Conservation (phyloP, 257 asterid species). For the Thymus quinquecostatus region DNA sequence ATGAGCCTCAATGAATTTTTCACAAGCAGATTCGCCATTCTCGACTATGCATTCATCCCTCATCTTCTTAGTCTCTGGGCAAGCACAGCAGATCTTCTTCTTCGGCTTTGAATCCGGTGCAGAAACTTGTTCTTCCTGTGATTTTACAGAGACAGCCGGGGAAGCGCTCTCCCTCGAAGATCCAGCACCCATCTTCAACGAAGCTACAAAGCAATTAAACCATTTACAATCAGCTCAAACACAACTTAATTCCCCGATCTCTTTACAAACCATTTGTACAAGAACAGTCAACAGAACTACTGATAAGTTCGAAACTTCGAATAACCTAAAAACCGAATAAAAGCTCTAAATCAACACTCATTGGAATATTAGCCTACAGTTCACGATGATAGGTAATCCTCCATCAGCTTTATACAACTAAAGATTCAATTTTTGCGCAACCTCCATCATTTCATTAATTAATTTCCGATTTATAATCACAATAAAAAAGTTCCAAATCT, state of each 20-base stretch:
- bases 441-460: not conserved
- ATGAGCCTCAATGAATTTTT: conserved; percentile 87
- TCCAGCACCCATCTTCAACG: conserved; percentile 52
- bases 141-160: conserved; percentile 45
- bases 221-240: not conserved
- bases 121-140: conserved; percentile 49
- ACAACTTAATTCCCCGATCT: not conserved
- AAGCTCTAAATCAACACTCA: not conserved
- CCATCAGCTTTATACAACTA: conserved; percentile 15
- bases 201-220: not conserved
- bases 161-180: conserved; percentile 40
- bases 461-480: not conserved
- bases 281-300: too few relatives aligned
- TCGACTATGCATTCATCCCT: conserved; percentile 86
- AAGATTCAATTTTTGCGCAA: conserved; percentile 5
- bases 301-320: too few relatives aligned
- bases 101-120: conserved; percentile 69
- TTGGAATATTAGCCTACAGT: not conserved
- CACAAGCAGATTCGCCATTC: conserved; percentile 82
- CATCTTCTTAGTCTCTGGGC: conserved; percentile 87
- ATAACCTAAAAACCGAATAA: not conserved
- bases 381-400: not conserved
- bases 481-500: not conserved
- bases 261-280: not conserved
- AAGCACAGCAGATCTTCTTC: conserved; percentile 96